These are phyloP conservation scores for Plectosphaerella cucumerina DNA, from an alignment of 2,329 filamentous ascomycete genomes.

Conservation along the genomic window DNA sequence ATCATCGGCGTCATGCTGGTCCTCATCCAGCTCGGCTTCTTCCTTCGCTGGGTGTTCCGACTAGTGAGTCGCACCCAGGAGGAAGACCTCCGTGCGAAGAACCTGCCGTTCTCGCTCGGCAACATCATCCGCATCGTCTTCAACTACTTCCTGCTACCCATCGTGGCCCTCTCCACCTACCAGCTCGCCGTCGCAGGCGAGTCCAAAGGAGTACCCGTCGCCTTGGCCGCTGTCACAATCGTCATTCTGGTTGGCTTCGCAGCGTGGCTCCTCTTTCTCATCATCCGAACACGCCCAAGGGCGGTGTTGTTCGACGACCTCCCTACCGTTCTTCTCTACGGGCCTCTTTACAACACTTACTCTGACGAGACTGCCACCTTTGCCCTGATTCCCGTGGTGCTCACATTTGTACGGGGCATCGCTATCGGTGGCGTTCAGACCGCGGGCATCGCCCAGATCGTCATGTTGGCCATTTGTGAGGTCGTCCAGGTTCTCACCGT, in stretches of 20 bases:
- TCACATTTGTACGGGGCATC: conserved; percentile 82
- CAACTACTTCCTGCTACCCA: conserved; percentile 86
- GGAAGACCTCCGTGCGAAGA: conserved; percentile 87
- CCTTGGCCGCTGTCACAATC: conserved; percentile 70
- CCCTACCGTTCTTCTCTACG: conserved; percentile 82
- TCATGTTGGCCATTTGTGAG: conserved; percentile 90
- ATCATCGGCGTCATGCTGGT: conserved; percentile 66
- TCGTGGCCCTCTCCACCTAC: conserved; percentile 83
- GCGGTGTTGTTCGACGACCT: conserved; percentile 91
- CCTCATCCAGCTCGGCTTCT: conserved; percentile 73
- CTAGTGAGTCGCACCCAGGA: conserved; percentile 67
- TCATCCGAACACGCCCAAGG: conserved; percentile 75
- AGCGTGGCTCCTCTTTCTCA: conserved; percentile 74
- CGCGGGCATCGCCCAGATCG: conserved; percentile 88
- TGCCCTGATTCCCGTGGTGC: conserved; percentile 77
- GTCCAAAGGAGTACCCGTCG: conserved; percentile 69
- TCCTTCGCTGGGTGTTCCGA: conserved; percentile 71
- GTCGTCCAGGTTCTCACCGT: conserved; percentile 84
- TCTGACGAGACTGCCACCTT: conserved; percentile 90
- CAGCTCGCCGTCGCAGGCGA: conserved; percentile 73
- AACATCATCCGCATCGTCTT: conserved; percentile 82
- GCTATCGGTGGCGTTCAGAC: conserved; percentile 90
- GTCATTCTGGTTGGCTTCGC: conserved; percentile 69
- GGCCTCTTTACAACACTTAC: conserved; percentile 95
- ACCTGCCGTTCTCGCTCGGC: conserved; percentile 79